phyloP scores from a whole-genome alignment of 2,329 filamentous ascomycete genomes.

The Trichoderma brevicompactum region DNA sequence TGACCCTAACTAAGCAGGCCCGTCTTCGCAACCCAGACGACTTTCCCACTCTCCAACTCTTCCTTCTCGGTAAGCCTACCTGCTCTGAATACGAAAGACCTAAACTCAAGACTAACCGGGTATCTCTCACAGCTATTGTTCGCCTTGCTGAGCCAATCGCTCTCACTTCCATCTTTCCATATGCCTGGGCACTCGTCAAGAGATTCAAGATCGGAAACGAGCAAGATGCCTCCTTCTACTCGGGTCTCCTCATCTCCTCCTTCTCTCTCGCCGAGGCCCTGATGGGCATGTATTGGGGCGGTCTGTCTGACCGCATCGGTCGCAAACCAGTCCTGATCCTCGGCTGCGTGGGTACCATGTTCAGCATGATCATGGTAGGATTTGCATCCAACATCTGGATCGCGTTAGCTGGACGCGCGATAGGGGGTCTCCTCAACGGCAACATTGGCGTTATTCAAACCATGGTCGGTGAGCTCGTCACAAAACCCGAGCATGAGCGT shows the following conservation, averaged over 20 bases:
- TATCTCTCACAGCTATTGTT: slow-evolving; percentile 71
- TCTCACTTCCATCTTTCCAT: slow-evolving; percentile 90
- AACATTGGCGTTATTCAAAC: slow-evolving; percentile 92
- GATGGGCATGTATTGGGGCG: slow-evolving; percentile 89
- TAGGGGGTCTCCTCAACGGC: slow-evolving; percentile 85
- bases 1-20: slow-evolving; percentile 57
- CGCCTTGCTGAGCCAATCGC: slow-evolving; percentile 91
- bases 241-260: slow-evolving; percentile 83
- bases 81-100: neutral
- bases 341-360: slow-evolving; percentile 80
- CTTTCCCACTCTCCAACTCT: slow-evolving; percentile 82
- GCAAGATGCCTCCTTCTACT: slow-evolving; percentile 82
- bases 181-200: slow-evolving; percentile 83
- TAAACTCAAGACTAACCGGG: neutral
- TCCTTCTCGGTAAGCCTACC: slow-evolving; percentile 72
- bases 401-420: slow-evolving; percentile 72
- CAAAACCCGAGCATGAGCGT: slow-evolving; percentile 84
- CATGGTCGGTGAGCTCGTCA: slow-evolving; percentile 88
- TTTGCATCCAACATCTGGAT: slow-evolving; percentile 83
- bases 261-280: slow-evolving; percentile 81
- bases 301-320: slow-evolving; percentile 78
- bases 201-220: slow-evolving; percentile 72
- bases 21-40: slow-evolving; percentile 66
- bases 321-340: slow-evolving; percentile 83
- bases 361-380: slow-evolving; percentile 82